Evolutionary conservation across 495 filamentous ascomycete species (phyloP).

Genomic region (Xylaria castorea): DNA sequence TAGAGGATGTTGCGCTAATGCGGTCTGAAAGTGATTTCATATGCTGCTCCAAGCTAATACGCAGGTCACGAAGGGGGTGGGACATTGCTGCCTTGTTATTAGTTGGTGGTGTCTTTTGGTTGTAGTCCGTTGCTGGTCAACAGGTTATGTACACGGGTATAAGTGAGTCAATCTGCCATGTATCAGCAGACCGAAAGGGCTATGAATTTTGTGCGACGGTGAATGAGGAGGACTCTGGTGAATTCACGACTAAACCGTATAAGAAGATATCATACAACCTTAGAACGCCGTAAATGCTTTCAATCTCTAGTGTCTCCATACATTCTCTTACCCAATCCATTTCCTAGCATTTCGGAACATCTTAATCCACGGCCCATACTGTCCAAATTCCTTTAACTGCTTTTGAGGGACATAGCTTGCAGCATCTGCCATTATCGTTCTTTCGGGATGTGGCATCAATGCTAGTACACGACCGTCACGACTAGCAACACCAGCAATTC

Average conservation of each 20-base stretch:
- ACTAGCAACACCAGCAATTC: slow-evolving; percentile 83
- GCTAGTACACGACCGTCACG: slow-evolving; percentile 85
- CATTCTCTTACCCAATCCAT: slow-evolving; percentile 72
- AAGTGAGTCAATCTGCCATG: background rate
- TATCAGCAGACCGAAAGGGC: slow-evolving; percentile 1
- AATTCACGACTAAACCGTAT: slow-evolving; percentile 7
- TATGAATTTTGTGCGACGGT: background rate
- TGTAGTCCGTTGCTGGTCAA: background rate
- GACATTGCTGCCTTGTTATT: background rate
- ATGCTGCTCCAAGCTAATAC: background rate
- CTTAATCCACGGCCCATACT: slow-evolving; percentile 87
- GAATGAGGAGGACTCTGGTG: background rate
- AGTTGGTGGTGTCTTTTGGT: background rate
- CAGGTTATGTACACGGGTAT: background rate
- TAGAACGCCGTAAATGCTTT: slow-evolving; percentile 15
- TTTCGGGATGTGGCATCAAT: slow-evolving; percentile 96
- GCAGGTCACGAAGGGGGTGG: background rate
- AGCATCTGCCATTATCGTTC: slow-evolving; percentile 84
- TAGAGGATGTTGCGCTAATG: background rate
- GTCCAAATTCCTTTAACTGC: slow-evolving; percentile 74
- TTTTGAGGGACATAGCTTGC: slow-evolving; percentile 74
- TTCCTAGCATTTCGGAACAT: slow-evolving; percentile 80
- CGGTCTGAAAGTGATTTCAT: background rate
- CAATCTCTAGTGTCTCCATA: slow-evolving; percentile 1
- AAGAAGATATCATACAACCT: slow-evolving; percentile 12